Evolutionary conservation across 371 early-diverging fungal species (phyloP), one percentile per base, ranked within the genome.

Genomic region (Amoeboaphelidium occidentale): DNA sequence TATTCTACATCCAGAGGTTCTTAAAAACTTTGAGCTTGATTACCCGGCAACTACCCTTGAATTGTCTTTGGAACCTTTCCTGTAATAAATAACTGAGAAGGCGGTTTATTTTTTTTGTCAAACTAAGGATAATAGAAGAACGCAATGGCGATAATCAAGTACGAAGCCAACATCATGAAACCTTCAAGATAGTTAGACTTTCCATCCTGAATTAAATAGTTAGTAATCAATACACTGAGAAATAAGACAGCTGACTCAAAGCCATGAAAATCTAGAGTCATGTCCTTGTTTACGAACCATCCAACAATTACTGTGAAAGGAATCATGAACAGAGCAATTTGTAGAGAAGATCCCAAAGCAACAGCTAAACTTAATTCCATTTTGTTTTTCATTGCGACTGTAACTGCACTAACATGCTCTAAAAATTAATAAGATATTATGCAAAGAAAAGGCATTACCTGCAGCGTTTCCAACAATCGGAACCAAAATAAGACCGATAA

Each of bases 51-150:
- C 89, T 26, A 79, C 81, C 27, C 60, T 97, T 51, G 97, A 97
- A 72, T 70, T 94, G 56, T 83, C 85, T 64, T 65, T 97, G 48
- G 97, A 94, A 68, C 86, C 83, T 46, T 90, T 97, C 72, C 63
- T 93, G 58, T 93, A 76, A 72, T 53, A 42, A 17, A 42, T n/a
- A 42, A 17, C 17, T 42, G 42, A 17, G 42, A n/a, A n/a, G 42
- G 17, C 17, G 42, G 17, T 32, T 32, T 17, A 32, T 32, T 32
- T 32, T 10, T 10, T 10, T 32, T 10, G 17, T 32, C 10, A 32
- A 32, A 10, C 17, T 17, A 32, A 13, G 74, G 70, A 48, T 79
- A 76, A 52, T 72, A 75, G 53, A 60, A 85, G 55, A 79, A 80
- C n/a, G 79, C 73, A 10, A 80, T 64, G 3, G 78, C 84, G 46